A percentile compares a stretch with the other conserved stretches of the same genome.
Conservation (phyloP, 768 basidiomycete species). For the Exidia glandulosa region DNA sequence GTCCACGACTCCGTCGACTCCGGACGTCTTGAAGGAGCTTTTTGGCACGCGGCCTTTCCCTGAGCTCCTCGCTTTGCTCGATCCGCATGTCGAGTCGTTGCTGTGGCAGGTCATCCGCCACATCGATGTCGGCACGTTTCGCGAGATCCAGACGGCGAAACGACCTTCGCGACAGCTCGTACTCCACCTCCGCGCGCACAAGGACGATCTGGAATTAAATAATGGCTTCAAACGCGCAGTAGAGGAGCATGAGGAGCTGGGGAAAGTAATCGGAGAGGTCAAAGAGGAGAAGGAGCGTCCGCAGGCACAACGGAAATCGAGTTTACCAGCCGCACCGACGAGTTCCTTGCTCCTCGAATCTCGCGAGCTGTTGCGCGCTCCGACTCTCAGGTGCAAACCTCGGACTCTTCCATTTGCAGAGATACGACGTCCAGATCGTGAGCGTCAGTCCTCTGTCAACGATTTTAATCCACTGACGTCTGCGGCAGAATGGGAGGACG, state of each 20-base stretch:
- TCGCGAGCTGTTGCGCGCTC: not conserved
- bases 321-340: not conserved
- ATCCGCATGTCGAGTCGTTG: not conserved
- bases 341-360: not conserved
- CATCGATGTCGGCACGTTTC: slow-evolving; percentile 31
- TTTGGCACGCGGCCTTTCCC: not conserved
- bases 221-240: not conserved
- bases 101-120: slow-evolving; percentile 22
- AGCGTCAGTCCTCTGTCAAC: not conserved
- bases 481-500: not conserved
- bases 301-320: not conserved
- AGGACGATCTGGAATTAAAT: not conserved
- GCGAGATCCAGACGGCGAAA: slow-evolving; percentile 5
- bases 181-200: not conserved
- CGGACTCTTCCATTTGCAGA: not conserved
- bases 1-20: not conserved
- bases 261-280: not conserved
- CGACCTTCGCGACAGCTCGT: not conserved
- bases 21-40: not conserved
- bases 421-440: not conserved
- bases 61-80: not conserved
- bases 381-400: not conserved
- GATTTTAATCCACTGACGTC: not conserved
- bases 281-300: not conserved
- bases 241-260: not conserved